Percentiles rank a stretch among this genome's conserved stretches.
These are phyloP conservation scores for Phytophthora macrochlamydospora DNA, from an alignment of 352 stramenopile species.

Conservation along the genomic window DNA sequence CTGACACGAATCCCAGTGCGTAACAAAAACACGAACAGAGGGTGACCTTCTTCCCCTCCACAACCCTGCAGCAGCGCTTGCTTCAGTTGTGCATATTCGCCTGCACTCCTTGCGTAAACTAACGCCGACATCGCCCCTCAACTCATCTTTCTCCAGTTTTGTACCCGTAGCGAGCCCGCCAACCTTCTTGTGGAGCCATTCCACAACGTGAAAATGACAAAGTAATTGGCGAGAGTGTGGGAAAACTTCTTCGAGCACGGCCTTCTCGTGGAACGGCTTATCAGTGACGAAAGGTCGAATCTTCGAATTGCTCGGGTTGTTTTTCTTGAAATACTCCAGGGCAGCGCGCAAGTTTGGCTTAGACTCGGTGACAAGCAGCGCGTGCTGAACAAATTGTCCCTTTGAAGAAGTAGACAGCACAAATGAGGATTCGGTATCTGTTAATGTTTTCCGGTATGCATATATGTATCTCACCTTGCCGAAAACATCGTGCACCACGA, in stretches of 20 bases:
- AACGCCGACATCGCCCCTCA: constrained; percentile 2
- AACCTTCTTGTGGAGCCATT: constrained; percentile 3
- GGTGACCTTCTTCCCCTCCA: background rate
- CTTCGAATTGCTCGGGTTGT: background rate
- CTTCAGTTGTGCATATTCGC: background rate
- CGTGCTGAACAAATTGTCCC: constrained; percentile 9
- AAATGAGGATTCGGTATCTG: background rate
- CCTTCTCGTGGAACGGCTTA: constrained; percentile 13
- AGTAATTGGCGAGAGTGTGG: constrained; percentile 2
- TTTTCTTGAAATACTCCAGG: constrained; percentile 6
- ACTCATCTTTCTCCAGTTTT: background rate
- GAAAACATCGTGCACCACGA: constrained; percentile 9
- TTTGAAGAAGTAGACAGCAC: background rate
- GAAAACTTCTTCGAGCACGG: background rate
- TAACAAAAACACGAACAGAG: background rate
- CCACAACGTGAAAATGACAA: constrained; percentile 1
- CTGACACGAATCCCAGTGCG: constrained; percentile 1
- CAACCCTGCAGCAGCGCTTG: background rate
- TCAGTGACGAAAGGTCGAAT: constrained; percentile 8
- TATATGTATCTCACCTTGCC: constrained; percentile 5
- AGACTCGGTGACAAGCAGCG: background rate
- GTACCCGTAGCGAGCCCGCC: background rate
- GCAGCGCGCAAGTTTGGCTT: constrained; percentile 1
- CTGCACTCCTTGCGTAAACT: background rate
- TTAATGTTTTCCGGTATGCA: constrained; percentile 3